Conservation (phyloP, 441 rosid genomes). For the Gossypium davidsonii region DNA sequence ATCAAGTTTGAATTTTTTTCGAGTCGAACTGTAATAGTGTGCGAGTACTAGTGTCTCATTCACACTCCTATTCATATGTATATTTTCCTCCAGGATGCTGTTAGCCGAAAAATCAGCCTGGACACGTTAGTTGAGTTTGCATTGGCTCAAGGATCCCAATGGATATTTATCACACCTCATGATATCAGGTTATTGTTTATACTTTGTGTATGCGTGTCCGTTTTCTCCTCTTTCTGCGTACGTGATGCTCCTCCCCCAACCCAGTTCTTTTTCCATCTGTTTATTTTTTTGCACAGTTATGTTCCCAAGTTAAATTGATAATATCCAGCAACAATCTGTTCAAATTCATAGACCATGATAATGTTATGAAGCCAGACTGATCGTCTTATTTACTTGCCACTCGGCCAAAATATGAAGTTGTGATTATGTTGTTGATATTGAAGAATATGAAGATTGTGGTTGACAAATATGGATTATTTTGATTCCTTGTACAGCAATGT, state of each 20-base stretch:
- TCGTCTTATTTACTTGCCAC: background rate
- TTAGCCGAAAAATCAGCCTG: constrained; percentile 88
- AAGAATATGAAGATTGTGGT: background rate
- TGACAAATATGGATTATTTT: background rate
- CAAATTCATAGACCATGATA: background rate
- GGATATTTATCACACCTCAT: constrained; percentile 98
- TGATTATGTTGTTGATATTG: background rate
- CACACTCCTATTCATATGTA: background rate
- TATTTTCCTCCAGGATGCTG: constrained; percentile 71
- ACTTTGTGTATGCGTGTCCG: background rate
- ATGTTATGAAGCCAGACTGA: background rate
- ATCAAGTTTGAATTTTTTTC: too few species aligned
- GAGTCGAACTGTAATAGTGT: too few species aligned
- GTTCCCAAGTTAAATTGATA: background rate
- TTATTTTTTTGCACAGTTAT: background rate
- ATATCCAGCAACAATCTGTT: background rate
- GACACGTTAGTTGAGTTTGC: constrained; percentile 88
- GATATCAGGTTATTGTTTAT: constrained; percentile 63
- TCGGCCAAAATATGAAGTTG: background rate
- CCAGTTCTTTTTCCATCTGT: too few species aligned
- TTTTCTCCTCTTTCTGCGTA: background rate
- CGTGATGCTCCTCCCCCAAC: background rate
- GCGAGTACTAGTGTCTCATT: too few species aligned
- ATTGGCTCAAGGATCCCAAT: constrained; percentile 71
- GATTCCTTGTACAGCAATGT: constrained; percentile 48